Percentiles rank a stretch among this genome's conserved stretches.
Evolutionary conservation across 108 stramenopile genomes (phyloP).

Genomic region (Seminavis robusta): DNA sequence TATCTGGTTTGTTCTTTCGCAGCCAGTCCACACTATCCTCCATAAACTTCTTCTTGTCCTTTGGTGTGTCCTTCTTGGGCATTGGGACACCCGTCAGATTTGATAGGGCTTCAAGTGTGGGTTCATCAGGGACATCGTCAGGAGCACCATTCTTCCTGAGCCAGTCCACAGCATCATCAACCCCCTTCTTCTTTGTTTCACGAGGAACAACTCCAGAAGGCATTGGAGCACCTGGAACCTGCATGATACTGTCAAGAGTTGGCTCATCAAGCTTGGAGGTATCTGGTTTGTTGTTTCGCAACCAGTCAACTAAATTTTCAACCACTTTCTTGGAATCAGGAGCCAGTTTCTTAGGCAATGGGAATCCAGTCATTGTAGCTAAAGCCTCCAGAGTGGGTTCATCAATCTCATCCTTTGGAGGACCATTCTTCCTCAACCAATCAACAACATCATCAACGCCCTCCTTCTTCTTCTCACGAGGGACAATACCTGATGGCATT

Average conservation of each 20-base stretch:
- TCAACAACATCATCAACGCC: not conserved
- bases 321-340: constrained; percentile 13
- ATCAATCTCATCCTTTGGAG: not conserved
- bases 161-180: constrained; percentile 2
- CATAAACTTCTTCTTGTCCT: constrained; percentile 14
- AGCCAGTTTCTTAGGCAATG: not conserved
- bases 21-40: constrained; percentile 31
- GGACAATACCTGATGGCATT: not conserved
- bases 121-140: not conserved
- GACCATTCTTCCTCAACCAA: not conserved
- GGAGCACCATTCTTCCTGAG: not conserved
- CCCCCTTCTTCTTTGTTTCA: not conserved
- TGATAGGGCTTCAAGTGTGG: not conserved
- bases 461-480: not conserved
- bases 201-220: too few species aligned
- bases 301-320: constrained; percentile 32
- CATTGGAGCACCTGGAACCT: constrained; percentile 2
- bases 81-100: constrained; percentile 5
- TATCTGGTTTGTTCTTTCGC: constrained; percentile 16
- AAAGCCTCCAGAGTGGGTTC: not conserved
- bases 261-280: constrained; percentile 8
- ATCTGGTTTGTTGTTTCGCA: constrained; percentile 13
- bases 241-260: not conserved
- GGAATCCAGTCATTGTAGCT: constrained; percentile 4
- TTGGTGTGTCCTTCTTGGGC: not conserved